Evolutionary conservation across 2,329 filamentous ascomycete genomes (phyloP).

Genomic region (Aspergillus melleus): DNA sequence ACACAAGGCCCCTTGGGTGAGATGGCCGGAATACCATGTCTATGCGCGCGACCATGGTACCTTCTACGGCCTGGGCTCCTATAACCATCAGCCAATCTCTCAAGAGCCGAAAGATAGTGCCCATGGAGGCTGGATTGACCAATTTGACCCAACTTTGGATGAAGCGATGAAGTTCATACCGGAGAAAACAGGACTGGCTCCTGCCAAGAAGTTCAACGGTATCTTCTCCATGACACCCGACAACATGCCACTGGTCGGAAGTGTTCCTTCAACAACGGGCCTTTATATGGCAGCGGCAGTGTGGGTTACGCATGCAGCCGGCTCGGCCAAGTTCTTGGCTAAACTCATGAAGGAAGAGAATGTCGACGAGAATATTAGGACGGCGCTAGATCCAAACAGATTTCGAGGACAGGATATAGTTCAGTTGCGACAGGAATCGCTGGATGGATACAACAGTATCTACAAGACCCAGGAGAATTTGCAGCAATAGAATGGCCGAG

Average conservation of each 20-base stretch:
- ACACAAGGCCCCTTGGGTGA: slow-evolving; percentile 31
- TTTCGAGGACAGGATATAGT: slow-evolving; percentile 23
- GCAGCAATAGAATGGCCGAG: background rate
- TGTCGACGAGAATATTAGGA: slow-evolving; percentile 18
- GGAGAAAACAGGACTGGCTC: slow-evolving; percentile 11
- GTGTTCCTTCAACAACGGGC: slow-evolving; percentile 21
- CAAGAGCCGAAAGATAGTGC: slow-evolving; percentile 19
- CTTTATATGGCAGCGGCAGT: slow-evolving; percentile 35
- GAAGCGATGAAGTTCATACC: slow-evolving; percentile 21
- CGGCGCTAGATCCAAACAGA: slow-evolving; percentile 25
- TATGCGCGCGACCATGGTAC: slow-evolving; percentile 37
- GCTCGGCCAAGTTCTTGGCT: slow-evolving; percentile 27
- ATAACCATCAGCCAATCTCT: slow-evolving; percentile 30
- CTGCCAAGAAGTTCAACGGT: slow-evolving; percentile 30
- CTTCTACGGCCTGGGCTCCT: slow-evolving; percentile 35
- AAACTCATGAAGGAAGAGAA: slow-evolving; percentile 14
- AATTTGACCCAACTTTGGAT: slow-evolving; percentile 23
- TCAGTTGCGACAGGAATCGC: slow-evolving; percentile 22
- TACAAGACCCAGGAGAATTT: slow-evolving; percentile 24
- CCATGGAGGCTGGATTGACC: slow-evolving; percentile 23
- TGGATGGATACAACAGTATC: slow-evolving; percentile 33
- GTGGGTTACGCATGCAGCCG: slow-evolving; percentile 39
- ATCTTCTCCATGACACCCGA: slow-evolving; percentile 39
- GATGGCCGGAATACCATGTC: slow-evolving; percentile 37
- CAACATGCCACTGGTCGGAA: slow-evolving; percentile 34